Conservation (phyloP, 768 basidiomycete species). For the Tremella yokohamensis region DNA sequence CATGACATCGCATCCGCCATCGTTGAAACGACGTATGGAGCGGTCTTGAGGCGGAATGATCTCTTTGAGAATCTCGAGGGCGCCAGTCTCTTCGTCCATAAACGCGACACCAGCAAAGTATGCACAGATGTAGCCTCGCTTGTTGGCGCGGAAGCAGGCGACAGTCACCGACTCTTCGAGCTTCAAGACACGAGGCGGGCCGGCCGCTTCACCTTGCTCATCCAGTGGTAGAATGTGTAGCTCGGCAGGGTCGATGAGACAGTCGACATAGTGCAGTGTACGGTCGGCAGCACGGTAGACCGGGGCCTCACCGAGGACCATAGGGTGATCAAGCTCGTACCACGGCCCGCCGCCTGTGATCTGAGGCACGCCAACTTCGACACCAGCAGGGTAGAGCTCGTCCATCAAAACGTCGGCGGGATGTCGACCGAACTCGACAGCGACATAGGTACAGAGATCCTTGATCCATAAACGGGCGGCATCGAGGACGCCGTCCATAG, state of each 20-base stretch:
- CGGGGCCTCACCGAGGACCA: slow-evolving; percentile 8
- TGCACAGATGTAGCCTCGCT: slow-evolving; percentile 24
- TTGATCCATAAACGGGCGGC: too few relatives aligned
- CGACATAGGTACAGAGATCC: too few relatives aligned
- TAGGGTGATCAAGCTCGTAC: too few relatives aligned
- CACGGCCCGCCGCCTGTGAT: too few relatives aligned
- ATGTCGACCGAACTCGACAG: too few relatives aligned
- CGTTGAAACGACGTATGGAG: slow-evolving; percentile 21
- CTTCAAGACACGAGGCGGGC: slow-evolving; percentile 12
- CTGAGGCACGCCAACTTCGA: too few relatives aligned
- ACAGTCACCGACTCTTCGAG: slow-evolving; percentile 26
- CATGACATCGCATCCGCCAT: slow-evolving; percentile 21
- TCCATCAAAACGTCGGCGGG: too few relatives aligned
- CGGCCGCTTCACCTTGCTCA: slow-evolving; percentile 7
- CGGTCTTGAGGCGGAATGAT: slow-evolving; percentile 23
- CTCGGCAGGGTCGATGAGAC: slow-evolving; percentile 25
- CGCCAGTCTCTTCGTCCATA: slow-evolving; percentile 17
- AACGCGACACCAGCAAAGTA: slow-evolving; percentile 25
- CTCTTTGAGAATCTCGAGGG: slow-evolving; percentile 23
- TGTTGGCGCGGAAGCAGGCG: slow-evolving; percentile 21
- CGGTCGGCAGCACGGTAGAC: slow-evolving; percentile 22
- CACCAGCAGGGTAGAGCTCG: too few relatives aligned
- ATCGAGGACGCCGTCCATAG: too few relatives aligned
- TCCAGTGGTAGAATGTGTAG: slow-evolving; percentile 22
- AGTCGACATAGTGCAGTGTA: slow-evolving; percentile 27